Base-by-base conservation (phyloP, 2,329 filamentous ascomycete genomes). In the Aurifilum marmelostoma region DNA sequence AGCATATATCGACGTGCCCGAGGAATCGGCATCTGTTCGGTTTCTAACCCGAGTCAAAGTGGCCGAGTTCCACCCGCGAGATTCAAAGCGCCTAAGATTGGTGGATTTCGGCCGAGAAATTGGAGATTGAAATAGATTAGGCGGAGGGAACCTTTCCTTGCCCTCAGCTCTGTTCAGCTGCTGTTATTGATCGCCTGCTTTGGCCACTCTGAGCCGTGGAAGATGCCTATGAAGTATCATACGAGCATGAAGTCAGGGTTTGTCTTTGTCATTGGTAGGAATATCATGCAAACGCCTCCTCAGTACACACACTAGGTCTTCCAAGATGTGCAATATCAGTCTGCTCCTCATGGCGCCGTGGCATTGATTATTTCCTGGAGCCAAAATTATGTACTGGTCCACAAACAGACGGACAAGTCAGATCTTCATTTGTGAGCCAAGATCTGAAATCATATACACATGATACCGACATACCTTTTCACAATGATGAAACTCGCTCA, bases 11-110 rank as follows among this genome's bases (percentile, higher is more conserved):
- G 80, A 81, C 62, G 79, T 91, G n/a, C 73, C 81, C 21, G 83
- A 84, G 68, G 89, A 91, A 74, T 87, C 88, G 60, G 88, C 89
- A 2, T 87, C 88, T 16, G 86, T 85, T 2, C 84, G 89, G 71
- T 91, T 91, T 73, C 79, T 91, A 29, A 87, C 91, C 43, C 80
- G 89, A 67, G 88, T 88, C 50, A 89, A 89, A 74, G 88, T 89
- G 54, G 89, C 89, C 3, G 85, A 88, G 73, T 90, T 91, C 73
- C 88, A 91, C 73, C 88, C 88, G 3, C 86, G 82, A 71, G 88
- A 91, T 78, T 87, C 89, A 18, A 85, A 81, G 56, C 84, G 80
- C 75, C 77, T 91, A 65, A 83, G 85, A 63, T 77, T 91, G 61
- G 78, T 91, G 61, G 88, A 91, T 76, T 91, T 90, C 81, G 88